Conservation (phyloP, 2,329 filamentous ascomycete genomes). For the Fusarium concolor region DNA sequence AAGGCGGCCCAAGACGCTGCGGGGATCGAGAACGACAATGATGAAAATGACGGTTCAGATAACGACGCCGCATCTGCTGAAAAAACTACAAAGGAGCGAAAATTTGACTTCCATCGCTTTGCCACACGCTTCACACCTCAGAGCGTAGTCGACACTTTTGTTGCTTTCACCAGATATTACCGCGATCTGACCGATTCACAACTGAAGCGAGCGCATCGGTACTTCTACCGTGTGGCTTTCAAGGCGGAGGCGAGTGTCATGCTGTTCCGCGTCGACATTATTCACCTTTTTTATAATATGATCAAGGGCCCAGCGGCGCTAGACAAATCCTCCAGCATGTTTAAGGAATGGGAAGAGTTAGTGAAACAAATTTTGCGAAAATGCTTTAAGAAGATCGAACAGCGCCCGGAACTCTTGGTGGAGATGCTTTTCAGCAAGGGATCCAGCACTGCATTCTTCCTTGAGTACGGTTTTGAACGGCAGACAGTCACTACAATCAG, state of each 20-base stretch:
- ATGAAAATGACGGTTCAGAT: constrained; percentile 75
- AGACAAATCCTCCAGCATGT: constrained; percentile 73
- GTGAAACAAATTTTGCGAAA: constrained; percentile 85
- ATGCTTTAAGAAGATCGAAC: constrained; percentile 84
- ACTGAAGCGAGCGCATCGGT: constrained; percentile 91
- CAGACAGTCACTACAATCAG: constrained; percentile 74
- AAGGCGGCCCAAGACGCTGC: constrained; percentile 63
- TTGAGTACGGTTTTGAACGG: constrained; percentile 91
- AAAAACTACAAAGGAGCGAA: constrained; percentile 80
- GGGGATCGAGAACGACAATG: constrained; percentile 61
- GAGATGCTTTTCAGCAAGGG: constrained; percentile 97
- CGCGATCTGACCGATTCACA: constrained; percentile 82
- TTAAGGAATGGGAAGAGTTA: constrained; percentile 91
- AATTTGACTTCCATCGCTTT: constrained; percentile 93
- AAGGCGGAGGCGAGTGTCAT: constrained; percentile 92
- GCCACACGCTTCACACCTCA: constrained; percentile 84
- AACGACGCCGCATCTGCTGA: constrained; percentile 79
- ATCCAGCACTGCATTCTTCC: constrained; percentile 81
- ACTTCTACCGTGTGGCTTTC: constrained; percentile 93
- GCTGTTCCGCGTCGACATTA: constrained; percentile 90
- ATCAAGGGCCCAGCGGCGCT: constrained; percentile 88
- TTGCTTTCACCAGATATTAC: constrained; percentile 83
- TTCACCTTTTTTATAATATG: constrained; percentile 89
- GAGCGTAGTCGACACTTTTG: constrained; percentile 88
- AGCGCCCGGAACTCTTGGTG: constrained; percentile 85